phyloP scores from a whole-genome alignment of 805 yeast species.

The Sugiyamaella chiloensis region DNA sequence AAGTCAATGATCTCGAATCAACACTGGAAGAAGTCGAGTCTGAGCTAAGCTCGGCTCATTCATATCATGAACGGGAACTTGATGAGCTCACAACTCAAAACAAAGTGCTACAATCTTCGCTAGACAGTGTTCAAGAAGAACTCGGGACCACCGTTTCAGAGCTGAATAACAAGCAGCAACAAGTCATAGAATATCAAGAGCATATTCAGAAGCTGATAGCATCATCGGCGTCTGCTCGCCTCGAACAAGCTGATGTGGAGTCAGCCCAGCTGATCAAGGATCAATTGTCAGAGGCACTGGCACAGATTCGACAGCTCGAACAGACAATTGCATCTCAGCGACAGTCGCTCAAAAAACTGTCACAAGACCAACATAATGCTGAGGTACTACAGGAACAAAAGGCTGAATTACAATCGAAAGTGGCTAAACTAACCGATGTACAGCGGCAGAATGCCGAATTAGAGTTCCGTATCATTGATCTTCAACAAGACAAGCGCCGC shows the following conservation, averaged over 20 bases:
- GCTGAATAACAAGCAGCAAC: constrained; percentile 11
- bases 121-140: constrained; percentile 11
- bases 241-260: constrained; percentile 14
- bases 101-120: background rate
- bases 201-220: constrained; percentile 12
- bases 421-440: constrained; percentile 39
- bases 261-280: constrained; percentile 20
- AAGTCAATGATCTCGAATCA: constrained; percentile 28
- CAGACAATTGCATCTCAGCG: constrained; percentile 51
- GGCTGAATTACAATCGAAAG: constrained; percentile 38
- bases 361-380: constrained; percentile 43
- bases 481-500: constrained; percentile 47
- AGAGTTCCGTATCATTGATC: constrained; percentile 48
- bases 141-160: background rate
- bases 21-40: constrained; percentile 26
- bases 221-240: background rate
- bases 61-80: background rate
- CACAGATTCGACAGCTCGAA: constrained; percentile 48
- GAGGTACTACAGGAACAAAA: constrained; percentile 60
- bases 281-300: constrained; percentile 39
- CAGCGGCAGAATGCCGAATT: constrained; percentile 47
- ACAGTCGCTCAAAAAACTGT: constrained; percentile 48
- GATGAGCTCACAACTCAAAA: constrained; percentile 10
- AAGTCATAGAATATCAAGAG: constrained; percentile 20
- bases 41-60: background rate